Base-by-base conservation (phyloP, 2,329 filamentous ascomycete species). In the Aspergillus alliaceus region DNA sequence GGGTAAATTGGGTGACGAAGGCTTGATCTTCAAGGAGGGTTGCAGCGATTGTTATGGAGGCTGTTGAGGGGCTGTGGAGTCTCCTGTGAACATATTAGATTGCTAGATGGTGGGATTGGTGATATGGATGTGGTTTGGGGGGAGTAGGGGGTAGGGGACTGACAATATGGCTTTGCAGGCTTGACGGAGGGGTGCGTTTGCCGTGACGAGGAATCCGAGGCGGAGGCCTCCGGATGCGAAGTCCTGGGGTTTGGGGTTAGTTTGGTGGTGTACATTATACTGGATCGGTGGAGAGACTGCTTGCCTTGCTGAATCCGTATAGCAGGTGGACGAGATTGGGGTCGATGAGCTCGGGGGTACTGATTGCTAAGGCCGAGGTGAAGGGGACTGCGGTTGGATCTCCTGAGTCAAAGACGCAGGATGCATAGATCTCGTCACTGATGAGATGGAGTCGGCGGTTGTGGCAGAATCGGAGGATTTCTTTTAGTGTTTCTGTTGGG, bases 371-470 rank as follows among this genome's bases (percentile, higher is more conserved):
- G 1, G 74, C 69, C 0, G 80, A 83, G 3, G 73, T 73, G 57
- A 84, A 84, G 0, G 74, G 71, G 1, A 71, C 59, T 2, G 68
- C 68, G 4, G 63, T 27, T 2, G 59, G 65, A 51, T 69, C 76
- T 57, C 47, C 82, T 1, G 68, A 64, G 20, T 75, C 62, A 64
- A 79, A 85, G 1, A 80, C 72, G 6, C 80, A 84, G 1, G 82
- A 67, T 3, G 80, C 83, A 63, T 86, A 85, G 14, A 86, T 77
- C 63, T 86, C 83, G 63, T 85, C 83, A 60, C 77, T 79, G 64
- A 85, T 78, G 27, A 85, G 72, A 62, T 86, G 82, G 11, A 85
- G 71, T 1, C 69, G 59, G 58, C 84, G 68, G 46, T 72, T 75
- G 35, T 80, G 69, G 62, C 82, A 84, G 49, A 85, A 72, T 7